Percentiles rank a stretch among this genome's conserved stretches.
phyloP scores from a whole-genome alignment of 768 basidiomycete genomes.

The Chalciporus sphaerocephalus region DNA sequence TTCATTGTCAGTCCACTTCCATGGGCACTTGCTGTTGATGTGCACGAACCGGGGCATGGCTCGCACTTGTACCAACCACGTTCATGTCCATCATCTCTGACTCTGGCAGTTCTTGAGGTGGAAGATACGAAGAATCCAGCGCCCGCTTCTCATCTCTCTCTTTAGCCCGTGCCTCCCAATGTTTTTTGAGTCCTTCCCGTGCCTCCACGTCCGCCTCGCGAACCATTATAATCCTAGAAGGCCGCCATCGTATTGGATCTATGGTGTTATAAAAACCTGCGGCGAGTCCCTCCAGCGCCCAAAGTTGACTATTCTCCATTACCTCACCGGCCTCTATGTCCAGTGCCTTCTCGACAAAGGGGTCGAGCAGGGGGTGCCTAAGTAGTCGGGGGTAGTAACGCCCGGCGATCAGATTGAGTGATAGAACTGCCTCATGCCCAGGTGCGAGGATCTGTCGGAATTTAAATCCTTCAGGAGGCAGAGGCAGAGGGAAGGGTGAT shows the following conservation, averaged over 20 bases:
- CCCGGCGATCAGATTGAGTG: slow-evolving; percentile 67
- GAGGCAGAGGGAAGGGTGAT: slow-evolving; percentile 46
- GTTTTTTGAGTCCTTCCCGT: slow-evolving; percentile 37
- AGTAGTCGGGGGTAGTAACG: slow-evolving; percentile 77
- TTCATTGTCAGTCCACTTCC: slow-evolving; percentile 13
- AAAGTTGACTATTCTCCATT: slow-evolving; percentile 49
- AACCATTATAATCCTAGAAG: slow-evolving; percentile 51
- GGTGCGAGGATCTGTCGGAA: slow-evolving; percentile 64
- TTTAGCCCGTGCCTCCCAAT: slow-evolving; percentile 32
- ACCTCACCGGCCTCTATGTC: slow-evolving; percentile 34
- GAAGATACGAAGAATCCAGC: slow-evolving; percentile 13
- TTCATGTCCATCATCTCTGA: slow-evolving; percentile 4
- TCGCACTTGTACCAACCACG: slow-evolving; percentile 1
- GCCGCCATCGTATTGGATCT: slow-evolving; percentile 60
- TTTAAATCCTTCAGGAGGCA: slow-evolving; percentile 60
- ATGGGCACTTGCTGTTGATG: slow-evolving; percentile 13
- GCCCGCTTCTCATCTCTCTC: slow-evolving; percentile 26
- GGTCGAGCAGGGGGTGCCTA: slow-evolving; percentile 54
- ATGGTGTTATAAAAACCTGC: slow-evolving; percentile 66
- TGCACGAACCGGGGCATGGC: not conserved
- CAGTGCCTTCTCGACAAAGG: slow-evolving; percentile 38
- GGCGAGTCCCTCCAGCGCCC: slow-evolving; percentile 67
- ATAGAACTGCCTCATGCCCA: slow-evolving; percentile 62
- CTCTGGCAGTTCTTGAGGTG: slow-evolving; percentile 7
- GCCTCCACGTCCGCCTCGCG: slow-evolving; percentile 57